Percentiles rank a stretch among this genome's conserved stretches.
phyloP scores from a whole-genome alignment of 23 red algal species.

The Agarophyton chilense region DNA sequence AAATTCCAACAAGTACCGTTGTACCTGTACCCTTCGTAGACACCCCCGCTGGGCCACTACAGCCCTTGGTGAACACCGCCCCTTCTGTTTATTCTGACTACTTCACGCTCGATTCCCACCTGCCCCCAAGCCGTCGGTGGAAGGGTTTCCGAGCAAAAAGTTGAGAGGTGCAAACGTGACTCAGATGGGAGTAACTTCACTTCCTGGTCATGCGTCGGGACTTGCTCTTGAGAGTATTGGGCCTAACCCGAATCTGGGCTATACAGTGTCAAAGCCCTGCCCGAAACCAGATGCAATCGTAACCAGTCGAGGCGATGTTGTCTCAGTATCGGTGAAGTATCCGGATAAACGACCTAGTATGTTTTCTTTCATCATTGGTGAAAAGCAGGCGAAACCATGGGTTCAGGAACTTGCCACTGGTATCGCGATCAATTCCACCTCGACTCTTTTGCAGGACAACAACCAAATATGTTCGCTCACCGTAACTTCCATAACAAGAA shows the following conservation, averaged over 20 bases:
- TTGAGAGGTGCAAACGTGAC: not conserved
- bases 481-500: not conserved
- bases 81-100: too few species aligned
- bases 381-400: constrained; percentile 27
- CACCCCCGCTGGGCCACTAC: too few species aligned
- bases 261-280: not conserved
- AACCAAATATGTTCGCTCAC: constrained; percentile 22
- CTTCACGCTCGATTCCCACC: too few species aligned
- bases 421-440: constrained; percentile 1
- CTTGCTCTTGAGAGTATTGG: not conserved
- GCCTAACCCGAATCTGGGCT: not conserved
- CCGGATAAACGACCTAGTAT: not conserved
- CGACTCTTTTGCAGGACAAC: not conserved
- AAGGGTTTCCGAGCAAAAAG: too few species aligned
- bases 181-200: not conserved
- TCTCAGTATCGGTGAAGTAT: not conserved
- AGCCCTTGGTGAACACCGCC: too few species aligned
- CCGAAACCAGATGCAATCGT: not conserved
- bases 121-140: too few species aligned
- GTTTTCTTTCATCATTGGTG: constrained; percentile 31
- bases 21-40: too few species aligned
- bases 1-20: too few species aligned
- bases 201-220: not conserved
- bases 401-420: constrained; percentile 12
- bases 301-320: not conserved